Conservation (phyloP, 2,329 filamentous ascomycete genomes). For the Metarhizium guizhouense region DNA sequence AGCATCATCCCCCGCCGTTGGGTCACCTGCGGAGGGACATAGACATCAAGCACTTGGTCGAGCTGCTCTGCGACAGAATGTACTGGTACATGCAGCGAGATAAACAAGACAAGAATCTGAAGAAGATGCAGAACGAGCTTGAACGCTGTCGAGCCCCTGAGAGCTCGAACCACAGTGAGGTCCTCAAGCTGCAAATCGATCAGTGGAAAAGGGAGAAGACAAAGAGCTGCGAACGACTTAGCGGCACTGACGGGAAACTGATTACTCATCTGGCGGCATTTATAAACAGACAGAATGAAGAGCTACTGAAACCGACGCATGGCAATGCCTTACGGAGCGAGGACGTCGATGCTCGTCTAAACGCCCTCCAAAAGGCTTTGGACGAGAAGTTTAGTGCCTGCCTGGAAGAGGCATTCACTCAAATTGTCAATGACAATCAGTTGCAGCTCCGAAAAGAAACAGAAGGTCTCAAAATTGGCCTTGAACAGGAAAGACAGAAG, state of each 20-base stretch:
- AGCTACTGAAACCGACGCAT: not conserved
- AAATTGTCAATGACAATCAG: not conserved
- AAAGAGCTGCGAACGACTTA: constrained; percentile 6
- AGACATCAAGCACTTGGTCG: constrained; percentile 9
- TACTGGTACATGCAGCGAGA: constrained; percentile 11
- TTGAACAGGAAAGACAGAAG: constrained; percentile 3
- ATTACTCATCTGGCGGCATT: not conserved
- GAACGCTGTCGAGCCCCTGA: constrained; percentile 13
- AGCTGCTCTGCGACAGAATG: constrained; percentile 15
- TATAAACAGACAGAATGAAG: not conserved
- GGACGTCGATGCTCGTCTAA: constrained; percentile 1
- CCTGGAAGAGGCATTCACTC: not conserved
- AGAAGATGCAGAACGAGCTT: constrained; percentile 9
- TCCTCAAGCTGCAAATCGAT: constrained; percentile 11
- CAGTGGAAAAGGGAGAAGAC: constrained; percentile 5
- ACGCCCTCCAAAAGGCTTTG: not conserved
- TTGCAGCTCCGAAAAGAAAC: constrained; percentile 3
- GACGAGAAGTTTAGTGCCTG: not conserved
- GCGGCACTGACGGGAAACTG: constrained; percentile 7
- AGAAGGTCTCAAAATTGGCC: constrained; percentile 2
- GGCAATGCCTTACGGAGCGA: not conserved
- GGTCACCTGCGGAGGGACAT: not conserved
- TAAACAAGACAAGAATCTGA: constrained; percentile 10
- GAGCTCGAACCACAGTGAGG: constrained; percentile 11
- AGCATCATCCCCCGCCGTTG: not conserved